Conservation (phyloP, 257 asterid species). For the Echites panduratus region DNA sequence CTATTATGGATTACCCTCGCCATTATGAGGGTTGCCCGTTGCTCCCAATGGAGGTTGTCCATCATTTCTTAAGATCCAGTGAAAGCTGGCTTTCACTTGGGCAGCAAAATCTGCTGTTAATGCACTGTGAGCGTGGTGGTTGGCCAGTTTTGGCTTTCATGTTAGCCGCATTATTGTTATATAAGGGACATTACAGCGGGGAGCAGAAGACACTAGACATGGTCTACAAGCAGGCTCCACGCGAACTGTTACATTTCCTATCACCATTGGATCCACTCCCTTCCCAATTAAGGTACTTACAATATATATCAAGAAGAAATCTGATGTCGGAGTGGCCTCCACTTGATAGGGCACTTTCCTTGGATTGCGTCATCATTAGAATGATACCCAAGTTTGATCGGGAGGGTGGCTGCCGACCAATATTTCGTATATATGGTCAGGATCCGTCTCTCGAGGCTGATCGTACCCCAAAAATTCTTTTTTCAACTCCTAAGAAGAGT, state of each 20-base stretch:
- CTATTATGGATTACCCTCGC: constrained; percentile 92
- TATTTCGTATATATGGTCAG: constrained; percentile 80
- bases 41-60: constrained; percentile 92
- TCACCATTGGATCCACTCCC: constrained; percentile 87
- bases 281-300: constrained; percentile 88
- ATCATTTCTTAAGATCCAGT: constrained; percentile 82
- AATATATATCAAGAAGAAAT: constrained; percentile 84
- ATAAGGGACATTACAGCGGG: constrained; percentile 75
- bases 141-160: constrained; percentile 96
- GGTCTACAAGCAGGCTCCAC: constrained; percentile 93
- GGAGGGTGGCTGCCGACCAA: constrained; percentile 80
- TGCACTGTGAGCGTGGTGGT: constrained; percentile 94
- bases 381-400: constrained; percentile 80
- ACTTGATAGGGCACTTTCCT: constrained; percentile 68
- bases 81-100: constrained; percentile 98
- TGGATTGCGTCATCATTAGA: constrained; percentile 88
- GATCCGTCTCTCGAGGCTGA: constrained; percentile 63
- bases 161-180: constrained; percentile 77
- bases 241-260: constrained; percentile 69
- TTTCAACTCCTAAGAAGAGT: constrained; percentile 73
- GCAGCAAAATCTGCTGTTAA: constrained; percentile 74
- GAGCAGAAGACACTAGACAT: constrained; percentile 86
- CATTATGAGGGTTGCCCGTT: constrained; percentile 89
- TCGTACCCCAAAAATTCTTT: constrained; percentile 69
- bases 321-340: constrained; percentile 93